A percentile compares a stretch with the other conserved stretches of the same genome.
Evolutionary conservation across 2,329 filamentous ascomycete genomes (phyloP).

Genomic region (Stagonosporopsis vannaccii): DNA sequence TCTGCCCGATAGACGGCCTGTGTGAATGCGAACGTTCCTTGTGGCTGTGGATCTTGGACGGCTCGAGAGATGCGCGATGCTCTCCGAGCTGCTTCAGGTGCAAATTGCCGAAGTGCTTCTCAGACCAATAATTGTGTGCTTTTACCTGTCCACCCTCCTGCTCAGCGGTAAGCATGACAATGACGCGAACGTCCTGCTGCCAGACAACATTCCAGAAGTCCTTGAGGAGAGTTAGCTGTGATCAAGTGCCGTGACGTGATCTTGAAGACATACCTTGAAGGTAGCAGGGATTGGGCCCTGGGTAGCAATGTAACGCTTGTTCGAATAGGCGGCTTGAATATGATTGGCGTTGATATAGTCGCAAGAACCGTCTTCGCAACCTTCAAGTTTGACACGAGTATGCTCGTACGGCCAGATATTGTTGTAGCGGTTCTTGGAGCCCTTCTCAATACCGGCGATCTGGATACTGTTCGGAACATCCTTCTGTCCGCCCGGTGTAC

Average conservation of each 20-base stretch:
- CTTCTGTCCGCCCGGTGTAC: conserved; percentile 49
- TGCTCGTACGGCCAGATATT: conserved; percentile 98
- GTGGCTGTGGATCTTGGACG: conserved; percentile 59
- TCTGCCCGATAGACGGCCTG: conserved; percentile 45
- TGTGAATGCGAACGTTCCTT: conserved; percentile 38
- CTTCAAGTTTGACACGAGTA: conserved; percentile 80
- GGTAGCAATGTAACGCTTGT: conserved; percentile 94
- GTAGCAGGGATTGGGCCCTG: conserved; percentile 93
- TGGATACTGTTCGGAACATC: conserved; percentile 64
- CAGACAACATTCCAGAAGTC: conserved; percentile 98
- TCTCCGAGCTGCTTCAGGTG: conserved; percentile 80
- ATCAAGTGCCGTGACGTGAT: not conserved
- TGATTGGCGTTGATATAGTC: conserved; percentile 98
- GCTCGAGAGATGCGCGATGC: conserved; percentile 79
- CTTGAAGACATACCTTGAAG: conserved; percentile 73
- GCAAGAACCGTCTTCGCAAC: conserved; percentile 71
- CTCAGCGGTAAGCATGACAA: conserved; percentile 97
- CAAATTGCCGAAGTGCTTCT: conserved; percentile 78
- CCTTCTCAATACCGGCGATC: conserved; percentile 92
- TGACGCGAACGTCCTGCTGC: conserved; percentile 93
- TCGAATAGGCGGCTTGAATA: conserved; percentile 77
- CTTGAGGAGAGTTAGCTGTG: conserved; percentile 54
- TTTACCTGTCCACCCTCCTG: conserved; percentile 92
- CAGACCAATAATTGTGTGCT: conserved; percentile 92
- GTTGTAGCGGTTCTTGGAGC: conserved; percentile 95